Evolutionary conservation across 2,329 filamentous ascomycete genomes (phyloP).

Genomic region (Arthrinium phaeospermum): DNA sequence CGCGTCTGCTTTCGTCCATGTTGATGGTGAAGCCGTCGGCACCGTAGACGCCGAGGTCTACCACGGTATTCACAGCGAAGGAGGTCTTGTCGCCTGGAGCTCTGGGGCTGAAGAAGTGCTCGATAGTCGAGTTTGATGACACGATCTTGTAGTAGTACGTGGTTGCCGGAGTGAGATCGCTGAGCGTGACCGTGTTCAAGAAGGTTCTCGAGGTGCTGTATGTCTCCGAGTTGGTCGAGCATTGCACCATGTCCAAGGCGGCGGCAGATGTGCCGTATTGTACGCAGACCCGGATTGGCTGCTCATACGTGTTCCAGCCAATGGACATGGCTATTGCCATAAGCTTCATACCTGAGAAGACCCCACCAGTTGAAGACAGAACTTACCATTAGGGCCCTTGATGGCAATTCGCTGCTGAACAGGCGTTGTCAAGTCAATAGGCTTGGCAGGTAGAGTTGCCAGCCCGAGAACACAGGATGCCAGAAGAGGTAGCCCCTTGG

Average conservation of each 20-base stretch:
- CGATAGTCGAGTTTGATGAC: conserved; percentile 59
- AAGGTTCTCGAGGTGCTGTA: conserved; percentile 61
- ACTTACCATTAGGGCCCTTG: conserved; percentile 53
- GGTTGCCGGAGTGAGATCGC: conserved; percentile 53
- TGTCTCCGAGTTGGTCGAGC: conserved; percentile 53
- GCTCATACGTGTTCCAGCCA: conserved; percentile 62
- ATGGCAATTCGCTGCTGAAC: conserved; percentile 60
- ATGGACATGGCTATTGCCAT: conserved; percentile 51
- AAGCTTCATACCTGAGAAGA: not conserved
- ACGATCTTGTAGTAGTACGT: conserved; percentile 66
- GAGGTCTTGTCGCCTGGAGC: conserved; percentile 58
- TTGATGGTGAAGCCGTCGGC: conserved; percentile 56
- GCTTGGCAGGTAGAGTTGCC: conserved; percentile 51
- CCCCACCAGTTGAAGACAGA: not conserved
- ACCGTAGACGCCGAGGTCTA: conserved; percentile 62
- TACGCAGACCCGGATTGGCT: conserved; percentile 53
- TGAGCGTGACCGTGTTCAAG: conserved; percentile 54
- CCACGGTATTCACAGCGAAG: conserved; percentile 58
- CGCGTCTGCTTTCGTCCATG: conserved; percentile 50
- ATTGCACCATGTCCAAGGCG: conserved; percentile 46
- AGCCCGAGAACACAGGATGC: conserved; percentile 33
- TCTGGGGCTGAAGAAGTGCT: conserved; percentile 60
- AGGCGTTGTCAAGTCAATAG: conserved; percentile 56
- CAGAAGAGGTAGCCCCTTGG: conserved; percentile 36
- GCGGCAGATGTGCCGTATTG: conserved; percentile 52